Base-by-base conservation (phyloP, 2,329 filamentous ascomycete species). In the Pseudopithomyces maydicus region DNA sequence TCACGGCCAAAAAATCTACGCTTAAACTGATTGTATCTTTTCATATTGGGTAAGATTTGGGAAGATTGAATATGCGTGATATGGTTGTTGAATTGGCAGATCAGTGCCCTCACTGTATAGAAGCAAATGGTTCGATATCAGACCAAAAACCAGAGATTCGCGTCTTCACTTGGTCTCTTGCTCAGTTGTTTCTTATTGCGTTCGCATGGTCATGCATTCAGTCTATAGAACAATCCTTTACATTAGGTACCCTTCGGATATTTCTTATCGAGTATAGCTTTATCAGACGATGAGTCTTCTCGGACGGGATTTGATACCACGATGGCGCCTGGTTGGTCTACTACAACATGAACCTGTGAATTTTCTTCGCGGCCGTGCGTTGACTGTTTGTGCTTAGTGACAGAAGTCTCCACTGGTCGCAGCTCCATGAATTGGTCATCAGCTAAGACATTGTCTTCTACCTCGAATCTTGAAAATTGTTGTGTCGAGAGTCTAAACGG, bases 391-490 rank as follows among this genome's bases (percentile, higher is more conserved):
- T 45, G n/a, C 19, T 45, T 45, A 19, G 42, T 45, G 20, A 8
- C 42, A 10, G 19, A 45, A 45, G 42, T 8, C n/a, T n/a, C 42
- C 42, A 45, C 17, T 23, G 17, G n/a, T 8, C 42, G 42, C 42
- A 45, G 6, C 42, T 45, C 42, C 42, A 45, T 45, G 20, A 45
- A 45, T 45, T 22, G 42, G 20, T 45, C 42, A 23, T 45, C 42
- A 3, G 20, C n/a, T 7, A 45, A 23, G 7, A 14, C 42, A 8
- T 45, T 20, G 22, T 26, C 42, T 23, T 45, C 42, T 22, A 45
- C 42, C 42, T 45, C 42, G 22, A 45, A 45, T 19, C 42, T 45
- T 45, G 42, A 22, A 45, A 45, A 45, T 19, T 45, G 42, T 26
- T 45, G 42, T 45, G 42, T 45, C 22, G 42, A 45, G 12, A 45